These are phyloP conservation scores for Brassica balearica DNA, from an alignment of 441 rosid genomes.

Conservation along the genomic window DNA sequence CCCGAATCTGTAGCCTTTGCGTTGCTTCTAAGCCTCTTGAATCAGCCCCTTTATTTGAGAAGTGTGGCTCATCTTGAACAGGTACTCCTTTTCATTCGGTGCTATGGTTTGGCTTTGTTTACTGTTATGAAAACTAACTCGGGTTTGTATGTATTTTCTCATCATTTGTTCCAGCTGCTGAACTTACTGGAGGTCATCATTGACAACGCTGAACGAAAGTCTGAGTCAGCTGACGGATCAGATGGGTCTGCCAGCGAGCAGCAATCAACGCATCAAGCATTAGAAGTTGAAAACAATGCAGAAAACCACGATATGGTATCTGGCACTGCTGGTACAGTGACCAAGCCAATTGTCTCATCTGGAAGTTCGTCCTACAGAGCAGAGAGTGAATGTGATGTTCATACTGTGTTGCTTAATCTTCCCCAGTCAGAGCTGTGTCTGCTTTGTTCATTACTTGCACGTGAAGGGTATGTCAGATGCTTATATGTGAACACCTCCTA, in stretches of 20 bases:
- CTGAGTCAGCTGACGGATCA: slow-evolving; percentile 58
- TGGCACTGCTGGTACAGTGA: slow-evolving; percentile 51
- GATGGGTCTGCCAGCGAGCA: slow-evolving; percentile 57
- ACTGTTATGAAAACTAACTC: slow-evolving; percentile 11
- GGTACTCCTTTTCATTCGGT: slow-evolving; percentile 51
- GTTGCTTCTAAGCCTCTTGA: slow-evolving; percentile 89
- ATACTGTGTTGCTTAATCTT: slow-evolving; percentile 67
- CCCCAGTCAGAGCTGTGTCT: slow-evolving; percentile 87
- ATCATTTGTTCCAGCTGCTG: slow-evolving; percentile 69
- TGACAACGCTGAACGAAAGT: slow-evolving; percentile 76
- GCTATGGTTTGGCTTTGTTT: slow-evolving; percentile 20
- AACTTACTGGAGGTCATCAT: slow-evolving; percentile 90
- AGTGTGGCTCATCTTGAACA: slow-evolving; percentile 98
- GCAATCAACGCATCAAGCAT: slow-evolving; percentile 33
- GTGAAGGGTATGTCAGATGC: slow-evolving; percentile 82
- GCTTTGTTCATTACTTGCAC: slow-evolving; percentile 93
- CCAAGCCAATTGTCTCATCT: slow-evolving; percentile 51
- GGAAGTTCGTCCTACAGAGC: slow-evolving; percentile 55
- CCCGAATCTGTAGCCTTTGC: slow-evolving; percentile 68
- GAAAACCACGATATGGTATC: slow-evolving; percentile 54
- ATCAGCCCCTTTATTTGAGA: slow-evolving; percentile 92
- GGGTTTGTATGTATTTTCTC: slow-evolving; percentile 8
- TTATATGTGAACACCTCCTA: slow-evolving; percentile 4
- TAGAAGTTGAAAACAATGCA: slow-evolving; percentile 52
- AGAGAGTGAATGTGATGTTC: slow-evolving; percentile 66